Base-by-base conservation (phyloP, 2,329 filamentous ascomycete species). In the Xylaria sp. region DNA sequence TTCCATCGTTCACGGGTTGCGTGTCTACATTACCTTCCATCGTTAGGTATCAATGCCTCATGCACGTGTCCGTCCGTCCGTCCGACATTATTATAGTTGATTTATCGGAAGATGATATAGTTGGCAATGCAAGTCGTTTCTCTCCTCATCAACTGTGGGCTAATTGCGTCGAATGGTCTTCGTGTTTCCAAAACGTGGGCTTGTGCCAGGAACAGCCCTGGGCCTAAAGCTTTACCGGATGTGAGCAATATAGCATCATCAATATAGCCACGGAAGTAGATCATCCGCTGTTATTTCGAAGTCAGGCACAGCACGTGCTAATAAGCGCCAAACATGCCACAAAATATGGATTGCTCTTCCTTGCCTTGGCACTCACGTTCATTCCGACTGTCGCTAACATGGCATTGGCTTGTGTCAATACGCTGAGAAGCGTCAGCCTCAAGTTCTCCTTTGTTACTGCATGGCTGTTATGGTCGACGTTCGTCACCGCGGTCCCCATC, bases 401-500 rank as follows among this genome's bases (percentile, higher is more conserved):
- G 50, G 44, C 20, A 4, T 46, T 26, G 20, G 34, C 17, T 39
- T 38, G 17, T 19, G 39, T 56, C 9, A 44, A 57, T 29, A 56
- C 45, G 56, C 47, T 55, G 46, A 53, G 53, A 43, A 49, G 45
- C 43, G 47, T 58, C 56, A 58, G 56, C 50, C 54, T 60, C 48
- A 54, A 37, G 24, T 26, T 57, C 29, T 50, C 59, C 7, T 56
- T 51, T 38, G 29, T 59, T 11, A 51, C 57, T 26, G 44, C 50
- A 17, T 64, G 61, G 54, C 48, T 67, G 29, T 48, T 66, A 9
- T 63, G 63, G 57, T 45, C 54, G 44, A 41, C 45, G 21, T 39
- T 48, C 21, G 48, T 50, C 8, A 34, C 48, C 24, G 60, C 60
- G 29, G 52, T 29, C 20, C 63, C 64, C 26, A 52, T 56, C 16